Evolutionary conservation across 495 filamentous ascomycete genomes (phyloP), one percentile per base, ranked within the genome.

Genomic region (Sporormia fimetaria): DNA sequence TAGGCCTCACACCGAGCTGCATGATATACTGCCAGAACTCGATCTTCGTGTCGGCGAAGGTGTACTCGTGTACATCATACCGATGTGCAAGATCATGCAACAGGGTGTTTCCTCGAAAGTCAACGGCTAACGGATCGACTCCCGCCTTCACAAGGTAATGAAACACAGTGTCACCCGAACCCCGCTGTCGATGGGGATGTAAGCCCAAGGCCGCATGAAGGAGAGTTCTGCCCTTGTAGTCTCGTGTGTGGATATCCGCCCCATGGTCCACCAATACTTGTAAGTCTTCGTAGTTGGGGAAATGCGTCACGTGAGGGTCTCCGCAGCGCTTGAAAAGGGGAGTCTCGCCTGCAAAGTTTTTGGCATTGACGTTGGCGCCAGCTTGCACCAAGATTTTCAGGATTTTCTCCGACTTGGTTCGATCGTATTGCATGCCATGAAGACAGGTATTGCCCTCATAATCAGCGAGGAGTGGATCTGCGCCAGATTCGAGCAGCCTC

Each of bases 381-480:
- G 37, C 26, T 7, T 40, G 14, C 9, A 38, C 4, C 21, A 44
- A 16, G 21, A 38, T 18, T n/a, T 38, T 15, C 14, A 44, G 22
- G 21, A 10, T 6, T 20, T 3, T 21, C n/a, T 3, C 6, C 4
- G 12, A 15, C 8, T 28, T 12, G 8, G 11, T 4, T 18, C 12
- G 3, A 30, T 38, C 33, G 2, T 3, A 64, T 52, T 3, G 66
- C 65, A n/a, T 22, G 7, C 52, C 29, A 21, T 62, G 59, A 12
- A 72, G 24, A 2, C 66, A 61, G 12, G 66, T 68, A 14, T 59
- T 39, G 2, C 66, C 66, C 2, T 52, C 27, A 4, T 43, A 28
- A 37, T 68, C 56, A 3, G 7, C 21, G 11, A 34, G 12, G 21
- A 32, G 28, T 4, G 24, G 23, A 28, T 48, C 28, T 8, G 28